Evolutionary conservation across 495 filamentous ascomycete species (phyloP).

Genomic region (Lophium mytilinum): DNA sequence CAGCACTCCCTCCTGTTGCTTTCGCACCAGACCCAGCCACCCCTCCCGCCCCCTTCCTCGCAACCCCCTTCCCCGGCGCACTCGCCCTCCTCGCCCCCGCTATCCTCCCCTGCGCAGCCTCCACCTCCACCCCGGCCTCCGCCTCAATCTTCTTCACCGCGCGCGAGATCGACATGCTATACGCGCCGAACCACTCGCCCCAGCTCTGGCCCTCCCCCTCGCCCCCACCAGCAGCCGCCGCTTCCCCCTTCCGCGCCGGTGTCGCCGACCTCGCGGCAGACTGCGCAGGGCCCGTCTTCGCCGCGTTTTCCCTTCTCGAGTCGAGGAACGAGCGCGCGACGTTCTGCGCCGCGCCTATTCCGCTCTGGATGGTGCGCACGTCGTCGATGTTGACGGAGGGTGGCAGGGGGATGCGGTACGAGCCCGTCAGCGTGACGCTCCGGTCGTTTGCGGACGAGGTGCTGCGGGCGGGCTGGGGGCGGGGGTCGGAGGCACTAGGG

Average conservation of each 20-base stretch:
- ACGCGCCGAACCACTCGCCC: conserved; percentile 25
- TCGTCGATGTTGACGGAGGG: conserved; percentile 17
- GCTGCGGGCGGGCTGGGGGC: neutral
- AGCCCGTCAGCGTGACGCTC: conserved; percentile 18
- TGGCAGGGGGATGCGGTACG: conserved; percentile 22
- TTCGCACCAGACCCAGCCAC: neutral
- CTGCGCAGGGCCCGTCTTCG: neutral
- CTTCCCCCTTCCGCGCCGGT: neutral
- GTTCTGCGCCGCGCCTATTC: conserved; percentile 16
- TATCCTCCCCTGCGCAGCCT: neutral
- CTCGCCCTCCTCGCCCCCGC: conserved; percentile 2
- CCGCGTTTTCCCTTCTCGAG: conserved; percentile 5
- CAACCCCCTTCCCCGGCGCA: neutral
- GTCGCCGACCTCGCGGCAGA: neutral
- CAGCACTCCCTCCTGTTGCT: neutral
- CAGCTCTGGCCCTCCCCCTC: conserved; percentile 6
- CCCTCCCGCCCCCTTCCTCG: neutral
- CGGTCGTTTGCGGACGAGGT: neutral
- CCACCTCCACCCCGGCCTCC: conserved; percentile 11
- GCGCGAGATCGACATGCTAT: conserved; percentile 22
- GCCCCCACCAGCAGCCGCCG: neutral
- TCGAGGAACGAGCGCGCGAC: conserved; percentile 20
- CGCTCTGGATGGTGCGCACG: conserved; percentile 19
- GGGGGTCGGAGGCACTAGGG: neutral
- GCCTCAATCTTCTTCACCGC: conserved; percentile 24